Evolutionary conservation across 495 filamentous ascomycete genomes (phyloP).

Genomic region (Lindgomyces ingoldianus): DNA sequence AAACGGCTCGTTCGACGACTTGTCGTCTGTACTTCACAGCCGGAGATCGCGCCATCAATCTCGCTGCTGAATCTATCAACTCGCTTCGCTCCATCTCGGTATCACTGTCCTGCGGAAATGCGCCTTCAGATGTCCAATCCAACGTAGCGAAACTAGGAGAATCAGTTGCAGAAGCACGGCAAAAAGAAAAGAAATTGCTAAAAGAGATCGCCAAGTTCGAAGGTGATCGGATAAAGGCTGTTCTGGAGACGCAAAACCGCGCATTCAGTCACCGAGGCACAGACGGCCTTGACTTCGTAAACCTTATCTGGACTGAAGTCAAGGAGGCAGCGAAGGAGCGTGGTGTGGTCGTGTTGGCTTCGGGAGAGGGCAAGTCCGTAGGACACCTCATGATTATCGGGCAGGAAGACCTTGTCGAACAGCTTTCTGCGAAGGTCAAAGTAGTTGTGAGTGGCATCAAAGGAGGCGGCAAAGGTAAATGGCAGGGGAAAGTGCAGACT

Average conservation of each 20-base stretch:
- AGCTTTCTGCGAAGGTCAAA: conserved; percentile 9
- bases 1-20: conserved; percentile 21
- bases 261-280: conserved; percentile 22
- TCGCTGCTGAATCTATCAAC: conserved; percentile 9
- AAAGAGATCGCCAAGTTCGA: conserved; percentile 24
- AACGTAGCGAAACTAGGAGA: conserved; percentile 12
- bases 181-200: conserved; percentile 16
- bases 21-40: conserved; percentile 19
- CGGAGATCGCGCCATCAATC: conserved; percentile 20
- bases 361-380: conserved; percentile 15
- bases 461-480: conserved; percentile 29
- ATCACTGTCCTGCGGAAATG: conserved; percentile 4
- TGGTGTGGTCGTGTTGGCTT: conserved; percentile 10
- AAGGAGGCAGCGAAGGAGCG: conserved; percentile 16
- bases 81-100: conserved; percentile 1
- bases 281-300: conserved; percentile 28
- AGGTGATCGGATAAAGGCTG: conserved; percentile 14
- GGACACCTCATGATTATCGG: conserved; percentile 27
- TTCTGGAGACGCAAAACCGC: background rate
- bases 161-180: background rate
- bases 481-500: conserved; percentile 26
- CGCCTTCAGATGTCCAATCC: conserved; percentile 3
- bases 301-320: conserved; percentile 16
- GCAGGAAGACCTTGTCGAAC: conserved; percentile 13
- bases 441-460: conserved; percentile 14